These are phyloP conservation scores for Vigna hirtella DNA, from an alignment of 306 rosid genomes.

Conservation along the genomic window DNA sequence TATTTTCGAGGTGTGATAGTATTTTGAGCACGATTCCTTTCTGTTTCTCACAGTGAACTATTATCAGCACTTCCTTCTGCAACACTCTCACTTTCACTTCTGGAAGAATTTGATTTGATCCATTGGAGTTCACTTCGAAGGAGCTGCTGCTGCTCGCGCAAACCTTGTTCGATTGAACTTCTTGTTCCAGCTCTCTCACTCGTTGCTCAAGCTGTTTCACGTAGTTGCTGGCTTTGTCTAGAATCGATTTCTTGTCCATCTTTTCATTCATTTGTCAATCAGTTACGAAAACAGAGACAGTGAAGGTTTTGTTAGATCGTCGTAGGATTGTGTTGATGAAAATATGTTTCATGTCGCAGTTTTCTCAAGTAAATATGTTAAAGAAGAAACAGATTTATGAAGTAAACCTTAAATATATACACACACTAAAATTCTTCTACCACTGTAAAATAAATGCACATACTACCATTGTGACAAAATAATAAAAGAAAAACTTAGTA, in stretches of 20 bases:
- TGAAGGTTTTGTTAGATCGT: too few relatives aligned
- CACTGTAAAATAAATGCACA: too few relatives aligned
- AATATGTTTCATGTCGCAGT: too few relatives aligned
- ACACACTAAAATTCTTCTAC: too few relatives aligned
- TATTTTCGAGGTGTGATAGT: slow-evolving; percentile 37
- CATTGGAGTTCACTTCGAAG: slow-evolving; percentile 9
- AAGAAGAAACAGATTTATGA: too few relatives aligned
- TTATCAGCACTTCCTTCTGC: slow-evolving; percentile 40
- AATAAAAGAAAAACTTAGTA: too few relatives aligned
- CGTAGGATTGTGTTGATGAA: too few relatives aligned
- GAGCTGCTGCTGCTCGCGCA: neutral
- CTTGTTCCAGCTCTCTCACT: slow-evolving; percentile 49
- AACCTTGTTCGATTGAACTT: slow-evolving; percentile 16
- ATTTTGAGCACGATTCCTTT: slow-evolving; percentile 48
- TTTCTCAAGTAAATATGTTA: too few relatives aligned
- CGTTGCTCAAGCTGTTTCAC: slow-evolving; percentile 47
- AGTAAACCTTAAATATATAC: too few relatives aligned
- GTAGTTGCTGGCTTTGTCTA: slow-evolving; percentile 44
- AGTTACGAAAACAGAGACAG: too few relatives aligned
- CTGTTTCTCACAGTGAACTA: slow-evolving; percentile 46
- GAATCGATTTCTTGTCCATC: slow-evolving; percentile 39
- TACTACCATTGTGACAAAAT: too few relatives aligned
- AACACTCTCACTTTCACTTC: slow-evolving; percentile 43
- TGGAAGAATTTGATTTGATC: slow-evolving; percentile 3
- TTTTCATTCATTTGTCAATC: neutral